A percentile compares a stretch with the other conserved stretches of the same genome.
These are phyloP conservation scores for Phytophthora capsici DNA, from an alignment of 352 stramenopile species.

Conservation along the genomic window DNA sequence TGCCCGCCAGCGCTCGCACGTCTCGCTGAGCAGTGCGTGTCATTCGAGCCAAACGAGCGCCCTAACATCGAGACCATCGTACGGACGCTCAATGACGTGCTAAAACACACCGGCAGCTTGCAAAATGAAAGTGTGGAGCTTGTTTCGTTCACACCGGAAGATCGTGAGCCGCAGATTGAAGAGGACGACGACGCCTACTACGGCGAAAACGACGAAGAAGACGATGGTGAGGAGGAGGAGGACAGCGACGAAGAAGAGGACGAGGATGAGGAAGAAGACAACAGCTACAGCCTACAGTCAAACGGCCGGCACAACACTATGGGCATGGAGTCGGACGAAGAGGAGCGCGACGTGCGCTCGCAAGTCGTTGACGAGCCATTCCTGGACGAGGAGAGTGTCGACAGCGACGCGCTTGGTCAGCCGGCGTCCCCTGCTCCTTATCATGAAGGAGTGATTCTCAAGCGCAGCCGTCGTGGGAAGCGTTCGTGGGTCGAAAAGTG, in stretches of 20 bases:
- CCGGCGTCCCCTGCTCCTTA: conserved; percentile 48
- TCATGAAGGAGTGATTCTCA: conserved; percentile 68
- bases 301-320: conserved; percentile 48
- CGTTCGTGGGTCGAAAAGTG: conserved; percentile 76
- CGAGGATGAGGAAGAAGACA: conserved; percentile 46
- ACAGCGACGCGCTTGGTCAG: conserved; percentile 33
- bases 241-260: conserved; percentile 46
- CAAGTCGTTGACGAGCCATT: conserved; percentile 43
- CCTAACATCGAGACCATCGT: conserved; percentile 60
- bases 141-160: conserved; percentile 62
- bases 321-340: conserved; percentile 49
- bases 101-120: conserved; percentile 38
- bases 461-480: conserved; percentile 74
- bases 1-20: conserved; percentile 66
- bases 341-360: conserved; percentile 38
- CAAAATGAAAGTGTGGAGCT: conserved; percentile 51
- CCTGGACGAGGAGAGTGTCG: conserved; percentile 39
- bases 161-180: conserved; percentile 70
- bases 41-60: conserved; percentile 78
- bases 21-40: conserved; percentile 74
- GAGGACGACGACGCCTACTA: conserved; percentile 62
- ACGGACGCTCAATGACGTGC: conserved; percentile 45
- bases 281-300: conserved; percentile 26
- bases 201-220: conserved; percentile 59
- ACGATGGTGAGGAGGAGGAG: conserved; percentile 52